Evolutionary conservation across 2,329 filamentous ascomycete species (phyloP), one percentile per base, ranked within the genome.

Genomic region (Fusarium redolens): DNA sequence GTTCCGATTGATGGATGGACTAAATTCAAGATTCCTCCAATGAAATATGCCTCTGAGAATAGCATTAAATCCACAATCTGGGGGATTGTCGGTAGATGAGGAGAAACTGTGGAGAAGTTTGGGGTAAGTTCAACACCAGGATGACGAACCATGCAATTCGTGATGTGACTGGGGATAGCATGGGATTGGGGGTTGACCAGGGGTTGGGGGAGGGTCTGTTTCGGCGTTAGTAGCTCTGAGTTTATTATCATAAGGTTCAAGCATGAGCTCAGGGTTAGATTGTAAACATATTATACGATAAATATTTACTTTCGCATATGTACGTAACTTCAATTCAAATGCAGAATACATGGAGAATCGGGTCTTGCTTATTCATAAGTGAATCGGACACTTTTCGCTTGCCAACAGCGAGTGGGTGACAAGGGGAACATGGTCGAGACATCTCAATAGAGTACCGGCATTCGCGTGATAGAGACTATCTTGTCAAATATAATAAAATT

Each of bases 51-150:
- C 40, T 25, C 10, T 18, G 9, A 25, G 43, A 11, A 22, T 7
- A n/a, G 15, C 15, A 22, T 38, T 61, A 33, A 25, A 37, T 50
- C 37, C 45, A 45, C 22, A 22, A 40, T 28, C 40, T 38, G 48
- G 61, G 61, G 56, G 37, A 38, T 55, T 54, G 30, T 33, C 37
- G 41, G 17, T 28, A 35, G 33, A 33, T 69, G 66, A 57, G 65
- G 57, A 55, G 66, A 69, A 38, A 54, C 31, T 69, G 65, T 69
- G 65, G 66, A 31, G 66, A 69, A 38, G 25, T 28, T 44, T 41
- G 66, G 66, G 57, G 66, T 69, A 69, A 57, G 28, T 35, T 63
- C 37, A 25, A 25, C 33, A 31, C 45, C 48, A 68, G 38, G 48
- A 55, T 50, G 28, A 30, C 25, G 13, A 52, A 28, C 60, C 45